Percentiles rank a stretch among this genome's conserved stretches.
Evolutionary conservation across 306 rosid species (phyloP).

Genomic region (Lablab purpureus): DNA sequence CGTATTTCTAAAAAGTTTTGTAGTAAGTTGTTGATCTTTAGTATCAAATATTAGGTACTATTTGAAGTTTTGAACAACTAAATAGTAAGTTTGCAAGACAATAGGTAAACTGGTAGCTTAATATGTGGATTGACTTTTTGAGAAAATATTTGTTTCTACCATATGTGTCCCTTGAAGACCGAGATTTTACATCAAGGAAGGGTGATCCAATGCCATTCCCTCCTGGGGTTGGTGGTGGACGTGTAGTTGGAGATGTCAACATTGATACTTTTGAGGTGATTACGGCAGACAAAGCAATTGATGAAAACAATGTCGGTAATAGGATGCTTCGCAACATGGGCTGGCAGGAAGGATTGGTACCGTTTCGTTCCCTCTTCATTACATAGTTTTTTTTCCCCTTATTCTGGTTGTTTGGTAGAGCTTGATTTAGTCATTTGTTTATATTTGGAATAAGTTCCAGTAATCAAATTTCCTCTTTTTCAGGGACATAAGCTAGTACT

Average conservation of each 20-base stretch:
- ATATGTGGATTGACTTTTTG: constrained; percentile 58
- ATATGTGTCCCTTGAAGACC: constrained; percentile 71
- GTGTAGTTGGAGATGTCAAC: constrained; percentile 66
- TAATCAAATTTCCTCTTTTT: constrained; percentile 7
- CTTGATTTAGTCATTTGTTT: constrained; percentile 19
- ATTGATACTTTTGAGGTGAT: constrained; percentile 81
- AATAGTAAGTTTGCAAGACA: constrained; percentile 33
- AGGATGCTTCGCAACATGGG: constrained; percentile 99
- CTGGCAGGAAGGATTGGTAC: constrained; percentile 99
- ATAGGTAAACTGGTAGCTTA: constrained; percentile 47
- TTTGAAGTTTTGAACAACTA: constrained; percentile 23
- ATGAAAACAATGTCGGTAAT: constrained; percentile 94
- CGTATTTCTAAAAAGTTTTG: not conserved
- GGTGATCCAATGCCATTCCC: constrained; percentile 99
- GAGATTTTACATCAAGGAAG: constrained; percentile 78
- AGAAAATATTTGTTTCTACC: constrained; percentile 63
- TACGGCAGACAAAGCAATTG: constrained; percentile 89
- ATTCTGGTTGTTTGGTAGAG: constrained; percentile 45
- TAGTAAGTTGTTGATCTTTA: constrained; percentile 11
- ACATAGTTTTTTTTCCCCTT: constrained; percentile 25
- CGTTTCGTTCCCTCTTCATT: constrained; percentile 58
- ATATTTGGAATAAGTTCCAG: constrained; percentile 31
- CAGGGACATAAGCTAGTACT: constrained; percentile 21
- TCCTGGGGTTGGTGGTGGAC: constrained; percentile 99
- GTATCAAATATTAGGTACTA: not conserved